These are phyloP conservation scores for Austropuccinia psidii DNA, from an alignment of 1,284 basidiomycete species.

Conservation along the genomic window DNA sequence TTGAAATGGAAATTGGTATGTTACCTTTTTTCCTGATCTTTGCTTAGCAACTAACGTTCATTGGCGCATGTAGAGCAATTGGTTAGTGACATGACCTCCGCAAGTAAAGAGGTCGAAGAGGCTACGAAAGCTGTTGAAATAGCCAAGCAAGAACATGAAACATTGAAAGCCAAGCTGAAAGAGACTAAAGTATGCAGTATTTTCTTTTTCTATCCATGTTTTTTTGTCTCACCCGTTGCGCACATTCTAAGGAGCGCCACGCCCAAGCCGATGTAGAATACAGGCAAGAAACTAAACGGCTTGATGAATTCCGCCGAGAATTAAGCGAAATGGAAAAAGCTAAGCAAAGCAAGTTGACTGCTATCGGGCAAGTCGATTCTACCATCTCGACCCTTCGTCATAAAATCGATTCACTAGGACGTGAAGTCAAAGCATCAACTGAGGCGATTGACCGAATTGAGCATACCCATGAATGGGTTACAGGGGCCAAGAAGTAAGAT, in stretches of 20 bases:
- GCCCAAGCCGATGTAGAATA: slow-evolving; percentile 65
- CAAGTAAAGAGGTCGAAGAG: slow-evolving; percentile 58
- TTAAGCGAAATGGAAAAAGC: slow-evolving; percentile 69
- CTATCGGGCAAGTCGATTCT: slow-evolving; percentile 65
- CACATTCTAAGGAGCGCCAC: slow-evolving; percentile 53
- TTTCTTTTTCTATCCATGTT: neutral
- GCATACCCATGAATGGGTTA: slow-evolving; percentile 79
- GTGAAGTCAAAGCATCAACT: slow-evolving; percentile 49
- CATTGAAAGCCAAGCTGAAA: slow-evolving; percentile 55
- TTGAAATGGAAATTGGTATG: slow-evolving; percentile 73
- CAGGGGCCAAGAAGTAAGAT: slow-evolving; percentile 70
- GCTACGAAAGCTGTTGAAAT: slow-evolving; percentile 57
- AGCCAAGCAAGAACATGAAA: slow-evolving; percentile 60
- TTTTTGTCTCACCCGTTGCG: neutral
- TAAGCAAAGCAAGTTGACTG: slow-evolving; percentile 72
- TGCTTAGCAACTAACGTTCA: neutral
- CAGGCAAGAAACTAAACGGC: slow-evolving; percentile 70
- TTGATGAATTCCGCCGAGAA: slow-evolving; percentile 80
- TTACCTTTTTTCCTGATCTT: slow-evolving; percentile 20
- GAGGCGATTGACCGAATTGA: slow-evolving; percentile 56
- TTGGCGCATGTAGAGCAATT: slow-evolving; percentile 61
- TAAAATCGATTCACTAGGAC: slow-evolving; percentile 52
- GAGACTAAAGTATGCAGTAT: slow-evolving; percentile 53
- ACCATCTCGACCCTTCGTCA: slow-evolving; percentile 57
- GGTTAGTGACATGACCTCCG: slow-evolving; percentile 64